phyloP scores from a whole-genome alignment of 441 rosid genomes.

The Pelargonium exstipulatum region DNA sequence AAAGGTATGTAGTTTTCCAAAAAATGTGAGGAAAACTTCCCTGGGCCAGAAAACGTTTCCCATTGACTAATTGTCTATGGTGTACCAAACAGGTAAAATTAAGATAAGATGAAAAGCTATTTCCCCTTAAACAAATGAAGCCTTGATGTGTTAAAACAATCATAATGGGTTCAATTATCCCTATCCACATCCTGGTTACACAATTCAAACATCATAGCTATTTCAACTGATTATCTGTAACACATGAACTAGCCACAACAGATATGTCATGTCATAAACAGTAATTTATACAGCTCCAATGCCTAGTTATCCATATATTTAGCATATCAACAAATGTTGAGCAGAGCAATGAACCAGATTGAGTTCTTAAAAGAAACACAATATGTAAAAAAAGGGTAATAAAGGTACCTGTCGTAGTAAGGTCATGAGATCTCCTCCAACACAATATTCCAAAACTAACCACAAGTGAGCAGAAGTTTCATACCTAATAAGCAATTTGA shows the following conservation, averaged over 20 bases:
- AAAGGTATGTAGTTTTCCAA: too few species aligned
- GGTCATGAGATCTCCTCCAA: conserved; percentile 87
- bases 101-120: not conserved
- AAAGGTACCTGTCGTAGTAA: conserved; percentile 70
- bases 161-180: not conserved
- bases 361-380: conserved; percentile 3
- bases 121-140: not conserved
- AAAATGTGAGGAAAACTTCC: too few species aligned
- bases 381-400: conserved; percentile 5
- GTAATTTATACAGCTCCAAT: not conserved
- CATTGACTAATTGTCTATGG: not conserved
- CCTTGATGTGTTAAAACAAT: not conserved
- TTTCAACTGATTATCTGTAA: not conserved
- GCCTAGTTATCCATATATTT: not conserved
- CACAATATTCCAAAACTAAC: conserved; percentile 93
- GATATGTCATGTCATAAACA: not conserved
- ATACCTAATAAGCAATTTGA: conserved; percentile 45
- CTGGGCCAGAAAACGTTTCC: too few species aligned
- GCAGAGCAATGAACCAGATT: not conserved
- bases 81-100: not conserved
- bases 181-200: not conserved
- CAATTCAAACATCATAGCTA: not conserved
- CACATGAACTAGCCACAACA: not conserved
- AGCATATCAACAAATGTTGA: not conserved
- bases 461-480: conserved; percentile 97